Evolutionary conservation across 2,329 filamentous ascomycete species (phyloP).

Genomic region (Paraphaeosphaeria sporulosa): DNA sequence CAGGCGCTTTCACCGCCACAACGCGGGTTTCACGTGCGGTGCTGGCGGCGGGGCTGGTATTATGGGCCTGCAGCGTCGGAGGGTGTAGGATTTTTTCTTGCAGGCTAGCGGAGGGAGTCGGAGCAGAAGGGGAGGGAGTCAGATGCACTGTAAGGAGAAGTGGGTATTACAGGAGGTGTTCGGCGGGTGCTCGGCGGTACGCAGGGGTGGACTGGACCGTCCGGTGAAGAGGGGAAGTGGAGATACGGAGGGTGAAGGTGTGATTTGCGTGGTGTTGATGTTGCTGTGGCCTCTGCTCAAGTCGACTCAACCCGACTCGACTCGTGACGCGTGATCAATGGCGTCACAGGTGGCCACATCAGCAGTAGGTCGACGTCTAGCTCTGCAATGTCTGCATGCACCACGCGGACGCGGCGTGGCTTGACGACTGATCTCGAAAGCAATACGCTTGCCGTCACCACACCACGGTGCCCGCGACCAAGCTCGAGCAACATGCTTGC

Average conservation of each 20-base stretch:
- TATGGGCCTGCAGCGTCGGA: background rate
- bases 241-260: background rate
- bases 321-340: no score
- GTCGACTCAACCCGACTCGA: background rate
- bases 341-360: no score
- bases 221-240: background rate
- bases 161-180: background rate
- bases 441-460: no score
- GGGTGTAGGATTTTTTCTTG: background rate
- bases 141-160: background rate
- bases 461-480: no score
- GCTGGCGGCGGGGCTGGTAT: background rate
- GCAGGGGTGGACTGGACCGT: background rate
- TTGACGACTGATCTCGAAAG: no score
- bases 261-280: no score
- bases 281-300: background rate
- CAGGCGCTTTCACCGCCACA: no score
- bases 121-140: background rate
- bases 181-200: background rate
- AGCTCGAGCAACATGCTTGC: no score
- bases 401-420: no score
- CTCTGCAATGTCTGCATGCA: no score
- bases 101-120: conserved; percentile 5
- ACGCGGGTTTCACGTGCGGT: no score
- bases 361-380: no score